Base-by-base conservation (phyloP, 2,329 filamentous ascomycete genomes). In the Stylonectria norvegica region DNA sequence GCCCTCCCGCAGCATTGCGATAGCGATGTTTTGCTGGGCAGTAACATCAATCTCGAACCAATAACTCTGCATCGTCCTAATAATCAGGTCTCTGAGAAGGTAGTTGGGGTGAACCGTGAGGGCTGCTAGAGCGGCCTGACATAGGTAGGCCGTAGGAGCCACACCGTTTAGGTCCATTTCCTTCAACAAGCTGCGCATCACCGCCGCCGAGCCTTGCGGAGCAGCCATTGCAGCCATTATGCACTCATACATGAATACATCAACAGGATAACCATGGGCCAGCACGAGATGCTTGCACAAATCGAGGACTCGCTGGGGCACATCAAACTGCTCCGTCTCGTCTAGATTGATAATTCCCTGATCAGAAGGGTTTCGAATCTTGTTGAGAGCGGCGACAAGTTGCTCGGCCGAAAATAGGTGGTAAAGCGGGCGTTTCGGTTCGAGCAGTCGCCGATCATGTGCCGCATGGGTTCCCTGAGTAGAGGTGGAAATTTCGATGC, bases 81-180 rank as follows among this genome's bases (percentile, higher is more conserved):
- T 68, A 4, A 95, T 73, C 23, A 83, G 73, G 38, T 78, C 76
- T 23, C 89, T 81, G 17, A 93, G 68, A 5, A 89, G 52, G 53
- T 94, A 91, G 63, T 97, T 86, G 0, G 91, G 88, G 60, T 97
- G 93, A 7, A 93, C 78, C 1, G 86, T 79, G 17, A 96, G 71
- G 5, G 78, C 83, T 72, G 85, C 47, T 15, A 96, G 67, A 3
- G 84, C 79, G 46, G 79, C 79, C 61, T 90, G 83, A 55, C 87
- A 91, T 2, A 86, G 74, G 4, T 72, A 71, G 1, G 75, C 73
- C 50, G 89, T 86, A 6, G 80, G 72, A 29, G 77, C 67, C 31
- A 96, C 70, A 0, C 71, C 73, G 29, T 74, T 69, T 2, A 65
- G 60, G 30, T 74, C 71, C 81, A 96, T 86, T 55, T 95, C 88